Percentiles rank a stretch among this genome's conserved stretches.
Conservation (phyloP, 2,329 filamentous ascomycete species). For the Daldinia eschscholtzii region DNA sequence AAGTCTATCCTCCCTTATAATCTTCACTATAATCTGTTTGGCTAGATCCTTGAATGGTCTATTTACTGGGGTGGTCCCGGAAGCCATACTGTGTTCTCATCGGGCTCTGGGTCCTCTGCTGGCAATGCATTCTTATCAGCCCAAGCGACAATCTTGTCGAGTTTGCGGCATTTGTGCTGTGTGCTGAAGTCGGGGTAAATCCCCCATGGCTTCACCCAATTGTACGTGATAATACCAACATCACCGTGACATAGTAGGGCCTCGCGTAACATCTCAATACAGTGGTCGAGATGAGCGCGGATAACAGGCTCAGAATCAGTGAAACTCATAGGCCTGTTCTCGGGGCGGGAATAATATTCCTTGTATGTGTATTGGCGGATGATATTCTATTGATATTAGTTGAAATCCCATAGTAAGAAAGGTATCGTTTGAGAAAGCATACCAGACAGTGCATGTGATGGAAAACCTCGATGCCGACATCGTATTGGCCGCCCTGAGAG, state of each 20-base stretch:
- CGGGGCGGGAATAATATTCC: slow-evolving; percentile 14
- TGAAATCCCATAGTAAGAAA: background rate
- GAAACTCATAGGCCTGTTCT: slow-evolving; percentile 14
- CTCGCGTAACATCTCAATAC: slow-evolving; percentile 24
- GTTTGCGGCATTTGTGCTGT: slow-evolving; percentile 21
- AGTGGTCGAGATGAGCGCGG: slow-evolving; percentile 21
- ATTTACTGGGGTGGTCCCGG: slow-evolving; percentile 21
- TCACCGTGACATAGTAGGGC: slow-evolving; percentile 17
- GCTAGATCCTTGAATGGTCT: background rate
- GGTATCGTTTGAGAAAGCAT: background rate
- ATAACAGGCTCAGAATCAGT: slow-evolving; percentile 5
- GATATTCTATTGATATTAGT: slow-evolving; percentile 15
- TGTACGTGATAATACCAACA: slow-evolving; percentile 29
- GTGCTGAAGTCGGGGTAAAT: slow-evolving; percentile 26
- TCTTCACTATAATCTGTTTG: background rate
- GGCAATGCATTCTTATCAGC: slow-evolving; percentile 23
- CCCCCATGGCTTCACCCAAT: slow-evolving; percentile 26
- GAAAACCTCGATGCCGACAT: slow-evolving; percentile 25
- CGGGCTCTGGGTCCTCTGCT: slow-evolving; percentile 18
- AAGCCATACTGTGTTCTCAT: slow-evolving; percentile 22
- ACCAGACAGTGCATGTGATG: slow-evolving; percentile 29
- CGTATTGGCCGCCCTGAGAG: slow-evolving; percentile 21
- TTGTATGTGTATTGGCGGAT: slow-evolving; percentile 25
- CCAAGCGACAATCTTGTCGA: slow-evolving; percentile 27
- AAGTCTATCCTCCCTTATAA: background rate